Evolutionary conservation across 768 basidiomycete species (phyloP), one percentile per base, ranked within the genome.

Genomic region (Myochromella boudieri): DNA sequence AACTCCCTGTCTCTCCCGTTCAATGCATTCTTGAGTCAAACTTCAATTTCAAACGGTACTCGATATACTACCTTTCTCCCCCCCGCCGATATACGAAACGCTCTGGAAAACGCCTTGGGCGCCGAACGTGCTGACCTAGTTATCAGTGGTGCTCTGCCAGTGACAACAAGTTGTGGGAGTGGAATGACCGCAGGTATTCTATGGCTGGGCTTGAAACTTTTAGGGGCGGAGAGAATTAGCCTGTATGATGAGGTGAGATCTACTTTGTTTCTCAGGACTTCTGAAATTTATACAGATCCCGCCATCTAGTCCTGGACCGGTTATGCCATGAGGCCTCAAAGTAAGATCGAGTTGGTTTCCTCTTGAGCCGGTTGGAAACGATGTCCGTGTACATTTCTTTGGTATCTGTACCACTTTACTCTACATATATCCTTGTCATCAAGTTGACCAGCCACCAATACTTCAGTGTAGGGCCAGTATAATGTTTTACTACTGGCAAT

Each of bases 181-280:
- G 95, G 95, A 34, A 97, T 99, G 95, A 97, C 95, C n/a, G 95
- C 95, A 9, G 91, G 81, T 3, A 74, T 97, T 11, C 74, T 97
- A 5, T 97, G 97, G 95, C 74, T 97, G 48, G 94, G 91, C n/a
- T 71, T 97, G 52, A 81, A 87, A 62, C 58, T 87, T 28, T 57
- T 93, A 37, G 84, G 82, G 11, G 78, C 80, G 4, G 64, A 77
- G 43, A 69, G 72, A 18, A 70, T 87, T 31, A 79, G 78, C n/a
- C 65, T 98, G 9, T 99, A 98, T 60, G 97, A 99, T 56, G 97
- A 99, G 81, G 94, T 95, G 60, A 41, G 81, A 20, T 12, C 7
- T 8, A 34, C 28, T 1, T 20, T 41, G 11, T 8, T 14, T 21
- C 18, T 0, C 1, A 6, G 15, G 11, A 17, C 22, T 12, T 32